Conservation (phyloP, 2,329 filamentous ascomycete genomes). For the Pseudocercospora fuligena region DNA sequence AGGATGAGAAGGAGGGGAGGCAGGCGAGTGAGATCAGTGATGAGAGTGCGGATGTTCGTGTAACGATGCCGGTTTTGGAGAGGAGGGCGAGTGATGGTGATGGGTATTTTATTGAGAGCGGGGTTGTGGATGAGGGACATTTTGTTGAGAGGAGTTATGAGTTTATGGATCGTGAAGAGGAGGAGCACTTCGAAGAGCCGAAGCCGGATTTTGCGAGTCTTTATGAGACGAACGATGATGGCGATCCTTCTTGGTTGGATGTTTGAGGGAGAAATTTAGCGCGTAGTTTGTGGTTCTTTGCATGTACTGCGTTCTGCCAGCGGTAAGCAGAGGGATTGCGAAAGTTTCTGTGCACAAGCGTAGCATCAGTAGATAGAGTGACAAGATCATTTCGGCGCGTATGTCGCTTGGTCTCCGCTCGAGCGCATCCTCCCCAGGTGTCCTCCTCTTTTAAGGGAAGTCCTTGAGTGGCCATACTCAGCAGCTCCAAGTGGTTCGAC, state of each 20-base stretch:
- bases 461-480: too few species aligned
- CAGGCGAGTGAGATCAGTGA: not conserved
- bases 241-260: slow-evolving; percentile 1
- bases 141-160: not conserved
- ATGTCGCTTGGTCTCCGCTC: too few species aligned
- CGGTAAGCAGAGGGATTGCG: too few species aligned
- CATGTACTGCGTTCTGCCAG: not conserved
- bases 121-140: not conserved
- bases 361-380: not conserved
- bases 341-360: not conserved
- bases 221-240: slow-evolving; percentile 4
- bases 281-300: not conserved
- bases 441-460: too few species aligned
- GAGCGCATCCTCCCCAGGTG: too few species aligned
- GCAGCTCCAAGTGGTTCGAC: too few species aligned
- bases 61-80: not conserved
- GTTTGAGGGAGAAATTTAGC: not conserved
- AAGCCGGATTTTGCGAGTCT: not conserved
- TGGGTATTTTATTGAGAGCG: not conserved
- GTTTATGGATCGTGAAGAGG: not conserved
- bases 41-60: not conserved
- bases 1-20: slow-evolving; percentile 1
- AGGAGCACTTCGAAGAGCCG: not conserved
- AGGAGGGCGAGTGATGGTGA: not conserved
- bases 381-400: not conserved